Evolutionary conservation across 441 rosid species (phyloP), one percentile per base, ranked within the genome.

Genomic region (Rhodomyrtus psidioides): DNA sequence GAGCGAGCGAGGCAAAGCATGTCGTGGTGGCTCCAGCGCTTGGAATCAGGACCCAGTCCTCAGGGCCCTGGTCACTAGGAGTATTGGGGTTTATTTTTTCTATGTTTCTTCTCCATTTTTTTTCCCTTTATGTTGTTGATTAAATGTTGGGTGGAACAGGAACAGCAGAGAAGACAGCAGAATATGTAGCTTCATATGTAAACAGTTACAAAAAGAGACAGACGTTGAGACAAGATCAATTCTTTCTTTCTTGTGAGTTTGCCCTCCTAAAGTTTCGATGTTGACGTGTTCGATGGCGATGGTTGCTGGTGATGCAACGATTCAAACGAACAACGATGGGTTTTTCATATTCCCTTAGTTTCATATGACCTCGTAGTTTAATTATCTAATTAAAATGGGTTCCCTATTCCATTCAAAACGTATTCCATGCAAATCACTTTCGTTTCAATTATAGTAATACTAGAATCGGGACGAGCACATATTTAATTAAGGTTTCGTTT

Each of bases 21-120:
- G 93, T 70, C 90, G 1, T 79, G 57, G 55, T 91, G 91, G 94
- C 88, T 92, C 54, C 83, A 84, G 53, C 83, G 83, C 27, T 53
- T 92, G 34, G 88, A 88, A 7, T 90, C 94, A 4, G 94, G 94
- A 26, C 94, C 95, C 28, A 92, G 94, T 74, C 90, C 94, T n/a
- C 85, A 27, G 85, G 92, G 93, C 39, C 92, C 85, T 59, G 94
- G 93, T 49, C 94, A 93, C 86, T 93, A 84, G 58, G 83, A 56
- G 12, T 70, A 21, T 6, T 12, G 49, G 51, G 15, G 49, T 21
- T 70, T 70, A 46, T 26, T 70, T 39, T 39, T 39, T 21, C 79
- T 21, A 39, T 24, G 79, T 39, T 21, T 21, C n/a, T 39, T 39
- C 49, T 7, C 46, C 76, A 65, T 34, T 65, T 34, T 3, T 17